These are phyloP conservation scores for Sporothrix brunneoviolacea DNA, from an alignment of 2,329 filamentous ascomycete species.

Conservation along the genomic window DNA sequence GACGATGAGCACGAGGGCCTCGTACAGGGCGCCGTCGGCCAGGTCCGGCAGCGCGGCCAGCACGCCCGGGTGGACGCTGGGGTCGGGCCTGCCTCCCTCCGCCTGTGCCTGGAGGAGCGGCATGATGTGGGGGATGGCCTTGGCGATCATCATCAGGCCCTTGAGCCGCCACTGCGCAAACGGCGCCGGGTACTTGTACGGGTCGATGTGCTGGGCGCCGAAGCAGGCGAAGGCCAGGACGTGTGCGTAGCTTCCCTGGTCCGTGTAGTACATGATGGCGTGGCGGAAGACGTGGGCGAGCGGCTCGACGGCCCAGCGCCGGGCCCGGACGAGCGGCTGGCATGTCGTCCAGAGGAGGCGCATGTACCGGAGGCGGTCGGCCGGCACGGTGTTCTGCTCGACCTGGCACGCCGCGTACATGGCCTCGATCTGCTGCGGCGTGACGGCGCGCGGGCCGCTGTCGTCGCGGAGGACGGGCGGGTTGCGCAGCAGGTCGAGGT, in stretches of 20 bases:
- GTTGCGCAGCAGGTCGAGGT: conserved; percentile 28
- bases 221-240: conserved; percentile 44
- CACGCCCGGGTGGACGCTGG: conserved; percentile 22
- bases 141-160: conserved; percentile 44
- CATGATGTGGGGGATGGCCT: conserved; percentile 42
- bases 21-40: conserved; percentile 48
- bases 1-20: conserved; percentile 45
- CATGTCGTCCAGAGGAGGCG: conserved; percentile 32
- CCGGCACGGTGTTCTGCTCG: conserved; percentile 17
- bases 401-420: conserved; percentile 26
- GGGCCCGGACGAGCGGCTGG: conserved; percentile 30
- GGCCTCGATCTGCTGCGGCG: conserved; percentile 22
- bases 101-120: conserved; percentile 13
- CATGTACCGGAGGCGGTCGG: conserved; percentile 23
- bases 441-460: conserved; percentile 15
- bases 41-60: conserved; percentile 32
- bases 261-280: conserved; percentile 38
- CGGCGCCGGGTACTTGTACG: conserved; percentile 43
- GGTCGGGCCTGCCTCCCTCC: neutral
- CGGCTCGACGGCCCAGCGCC: conserved; percentile 44
- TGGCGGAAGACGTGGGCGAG: conserved; percentile 39
- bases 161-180: conserved; percentile 46
- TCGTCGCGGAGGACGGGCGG: conserved; percentile 25
- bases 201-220: conserved; percentile 40
- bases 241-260: conserved; percentile 34